Evolutionary conservation across 1,284 basidiomycete species (phyloP), one percentile per base, ranked within the genome.

Genomic region (Apiotrichum mycotoxinovorans): DNA sequence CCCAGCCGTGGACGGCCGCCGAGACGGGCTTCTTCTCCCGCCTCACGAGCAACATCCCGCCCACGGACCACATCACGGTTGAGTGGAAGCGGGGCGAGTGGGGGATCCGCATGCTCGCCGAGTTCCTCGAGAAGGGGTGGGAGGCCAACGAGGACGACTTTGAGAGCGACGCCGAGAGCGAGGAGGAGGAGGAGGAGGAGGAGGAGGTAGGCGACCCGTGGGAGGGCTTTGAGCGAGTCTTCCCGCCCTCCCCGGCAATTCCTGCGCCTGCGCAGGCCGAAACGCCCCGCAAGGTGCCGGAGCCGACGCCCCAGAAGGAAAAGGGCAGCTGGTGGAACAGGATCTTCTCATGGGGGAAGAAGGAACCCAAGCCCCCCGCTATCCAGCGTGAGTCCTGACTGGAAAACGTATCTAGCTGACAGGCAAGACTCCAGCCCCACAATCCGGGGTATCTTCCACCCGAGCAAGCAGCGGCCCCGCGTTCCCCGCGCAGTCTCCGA

Each of bases 81-180:
- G 46, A 48, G 46, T 48, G 46, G 46, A 22, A 11, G 20, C 46
- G 46, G 3, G 46, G 46, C 18, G n/a, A 18, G 30, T 48, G 46
- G 46, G 10, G 11, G 4, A 23, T 48, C 33, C 46, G 46, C 46
- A 48, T 48, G 46, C 46, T 48, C 14, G 46, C 46, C 20, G 34
- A 37, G 33, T 37, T 22, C 34, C 33, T 48, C 34, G 14, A 48
- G 33, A 48, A 37, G 18, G 46, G 34, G 11, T 48, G 40, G 49
- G 27, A 20, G 8, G 49, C 12, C 37, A 18, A 30, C 30, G 40
- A 34, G 18, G 9, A 8, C 26, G 49, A 42, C 20, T 30, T 22
- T 26, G 49, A 37, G n/a, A 40, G 49, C 14, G 49, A n/a, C 17
- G 18, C 37, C 17, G 34, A 40, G 17, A 20, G 9, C 47, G 35